Conservation (phyloP, 129 eudicot species). For the Artemisia annua region DNA sequence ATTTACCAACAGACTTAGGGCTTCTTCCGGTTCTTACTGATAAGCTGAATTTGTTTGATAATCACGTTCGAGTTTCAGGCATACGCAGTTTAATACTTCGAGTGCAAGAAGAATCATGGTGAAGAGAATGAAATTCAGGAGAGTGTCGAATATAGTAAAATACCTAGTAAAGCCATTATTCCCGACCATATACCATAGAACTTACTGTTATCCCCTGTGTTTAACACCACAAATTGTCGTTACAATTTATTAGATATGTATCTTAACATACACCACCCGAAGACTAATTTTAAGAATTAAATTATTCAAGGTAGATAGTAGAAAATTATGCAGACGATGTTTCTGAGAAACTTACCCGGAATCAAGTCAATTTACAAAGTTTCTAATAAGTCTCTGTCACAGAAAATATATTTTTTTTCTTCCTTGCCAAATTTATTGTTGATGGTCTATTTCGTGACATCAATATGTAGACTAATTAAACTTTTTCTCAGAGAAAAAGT, state of each 20-base stretch:
- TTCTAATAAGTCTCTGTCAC: neutral
- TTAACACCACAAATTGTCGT: too few relatives aligned
- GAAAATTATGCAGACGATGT: neutral
- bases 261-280: too few relatives aligned
- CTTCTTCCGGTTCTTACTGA: conserved; percentile 10
- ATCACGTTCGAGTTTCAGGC: conserved; percentile 16
- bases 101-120: conserved; percentile 47
- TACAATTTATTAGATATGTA: too few relatives aligned
- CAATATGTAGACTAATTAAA: conserved; percentile 9
- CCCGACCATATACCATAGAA: too few relatives aligned
- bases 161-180: conserved; percentile 3
- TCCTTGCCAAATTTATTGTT: neutral
- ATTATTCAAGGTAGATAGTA: neutral
- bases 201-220: too few relatives aligned
- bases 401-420: neutral
- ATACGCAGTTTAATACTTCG: conserved; percentile 39
- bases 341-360: neutral
- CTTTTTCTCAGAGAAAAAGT: neutral
- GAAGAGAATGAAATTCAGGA: conserved; percentile 36
- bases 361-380: conserved; percentile 4
- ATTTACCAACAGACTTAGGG: neutral
- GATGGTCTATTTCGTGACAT: neutral
- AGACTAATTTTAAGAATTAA: neutral
- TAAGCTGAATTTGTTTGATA: conserved; percentile 13
- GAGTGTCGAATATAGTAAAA: conserved; percentile 17